Evolutionary conservation across 192 early-diverging fungal species (phyloP).

Genomic region (Phycomyces blakesleeanus): DNA sequence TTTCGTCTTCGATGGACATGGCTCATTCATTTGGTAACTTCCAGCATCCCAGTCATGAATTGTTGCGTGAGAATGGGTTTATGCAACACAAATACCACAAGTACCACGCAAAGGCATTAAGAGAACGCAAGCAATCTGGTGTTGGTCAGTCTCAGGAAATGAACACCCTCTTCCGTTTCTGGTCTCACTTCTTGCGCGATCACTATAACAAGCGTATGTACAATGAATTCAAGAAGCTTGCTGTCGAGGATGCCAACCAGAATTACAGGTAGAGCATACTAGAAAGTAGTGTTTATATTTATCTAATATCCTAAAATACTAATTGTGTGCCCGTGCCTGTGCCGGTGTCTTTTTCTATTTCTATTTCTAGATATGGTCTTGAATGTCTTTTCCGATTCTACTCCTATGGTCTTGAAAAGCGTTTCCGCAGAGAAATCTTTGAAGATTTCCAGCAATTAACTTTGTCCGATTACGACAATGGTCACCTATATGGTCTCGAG

Average conservation of each 20-base stretch:
- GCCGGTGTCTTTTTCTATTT: too few species aligned
- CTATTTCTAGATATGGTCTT: constrained; percentile 79
- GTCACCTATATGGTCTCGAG: constrained; percentile 84
- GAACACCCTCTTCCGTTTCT: constrained; percentile 94
- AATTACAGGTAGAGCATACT: constrained; percentile 82
- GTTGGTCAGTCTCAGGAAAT: constrained; percentile 91
- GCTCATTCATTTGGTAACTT: constrained; percentile 57
- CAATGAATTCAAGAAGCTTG: constrained; percentile 83
- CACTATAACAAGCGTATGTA: constrained; percentile 95
- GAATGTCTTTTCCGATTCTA: constrained; percentile 98
- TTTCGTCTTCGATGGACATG: constrained; percentile 49
- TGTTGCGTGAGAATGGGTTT: constrained; percentile 96
- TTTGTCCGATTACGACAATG: constrained; percentile 69
- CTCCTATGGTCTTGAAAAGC: constrained; percentile 91
- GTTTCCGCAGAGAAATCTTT: constrained; percentile 81
- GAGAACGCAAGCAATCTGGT: constrained; percentile 90
- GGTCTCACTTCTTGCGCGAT: constrained; percentile 97
- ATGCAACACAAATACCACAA: constrained; percentile 95
- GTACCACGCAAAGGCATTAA: constrained; percentile 89
- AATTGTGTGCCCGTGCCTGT: too few species aligned
- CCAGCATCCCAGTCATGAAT: constrained; percentile 90
- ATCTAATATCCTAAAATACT: too few species aligned
- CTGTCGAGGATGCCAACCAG: constrained; percentile 81
- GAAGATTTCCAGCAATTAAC: constrained; percentile 85
- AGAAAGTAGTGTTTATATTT: too few species aligned